Evolutionary conservation across 805 yeast genomes (phyloP).

Genomic region (Teunomyces pallodes): DNA sequence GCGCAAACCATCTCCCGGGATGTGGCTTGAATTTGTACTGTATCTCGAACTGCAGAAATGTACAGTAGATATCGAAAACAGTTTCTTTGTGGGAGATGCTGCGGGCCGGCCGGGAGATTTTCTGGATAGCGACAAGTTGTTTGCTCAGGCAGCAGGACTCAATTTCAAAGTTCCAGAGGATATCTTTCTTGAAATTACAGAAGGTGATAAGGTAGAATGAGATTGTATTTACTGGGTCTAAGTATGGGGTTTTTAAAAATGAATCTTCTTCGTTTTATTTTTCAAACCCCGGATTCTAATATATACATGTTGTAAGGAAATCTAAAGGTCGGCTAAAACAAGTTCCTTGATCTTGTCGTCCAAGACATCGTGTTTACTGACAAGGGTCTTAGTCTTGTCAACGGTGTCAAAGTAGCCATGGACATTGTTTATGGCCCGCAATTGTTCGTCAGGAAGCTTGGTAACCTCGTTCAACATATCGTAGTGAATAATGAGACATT

Average conservation of each 20-base stretch:
- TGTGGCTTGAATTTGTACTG: conserved; percentile 58
- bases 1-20: conserved; percentile 78
- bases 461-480: conserved; percentile 25
- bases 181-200: conserved; percentile 31
- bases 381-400: conserved; percentile 32
- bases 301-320: background rate
- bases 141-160: conserved; percentile 56
- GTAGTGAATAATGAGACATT: conserved; percentile 34
- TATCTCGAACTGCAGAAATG: conserved; percentile 31
- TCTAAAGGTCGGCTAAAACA: conserved; percentile 10
- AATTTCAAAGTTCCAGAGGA: conserved; percentile 73
- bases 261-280: background rate
- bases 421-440: conserved; percentile 42
- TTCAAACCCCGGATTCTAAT: background rate
- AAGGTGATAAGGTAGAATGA: background rate
- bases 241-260: too few species aligned
- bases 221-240: too few species aligned
- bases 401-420: conserved; percentile 68
- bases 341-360: conserved; percentile 18
- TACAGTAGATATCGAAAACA: conserved; percentile 38
- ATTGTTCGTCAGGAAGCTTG: conserved; percentile 16
- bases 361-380: conserved; percentile 17
- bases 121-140: conserved; percentile 71
- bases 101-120: conserved; percentile 82
- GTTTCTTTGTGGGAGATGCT: conserved; percentile 91